Evolutionary conservation across 495 filamentous ascomycete species (phyloP), one percentile per base, ranked within the genome.

Genomic region (Neurospora sp.): DNA sequence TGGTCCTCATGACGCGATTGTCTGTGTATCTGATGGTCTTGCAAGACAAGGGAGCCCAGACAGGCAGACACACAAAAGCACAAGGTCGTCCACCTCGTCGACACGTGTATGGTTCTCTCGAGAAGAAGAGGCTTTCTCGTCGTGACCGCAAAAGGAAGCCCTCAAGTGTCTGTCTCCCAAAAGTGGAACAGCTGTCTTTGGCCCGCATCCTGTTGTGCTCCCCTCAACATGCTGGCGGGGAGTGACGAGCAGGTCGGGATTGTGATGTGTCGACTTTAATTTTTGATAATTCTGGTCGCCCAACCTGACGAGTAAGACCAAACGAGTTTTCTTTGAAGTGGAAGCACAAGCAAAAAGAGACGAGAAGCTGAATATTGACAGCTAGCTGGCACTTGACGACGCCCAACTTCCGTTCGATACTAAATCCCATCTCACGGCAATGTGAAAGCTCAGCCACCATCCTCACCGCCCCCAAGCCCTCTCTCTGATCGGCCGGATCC

Each of bases 381-480:
- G 69, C 69, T 70, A 71, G 71, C 72, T 71, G 40, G 68, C 42
- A 65, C 71, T 72, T 59, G 69, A 44, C 73, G 69, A 75, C 78
- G 77, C 77, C 75, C 74, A 75, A 73, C 41, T 40, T 17, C 69
- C 70, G 69, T 53, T 61, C 40, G 70, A 61, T 69, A 42, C 31
- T 59, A 22, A 16, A 31, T 59, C 48, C 31, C 48, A 61, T 61
- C 53, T 61, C 22, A 61, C 12, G 53, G 53, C 53, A 61, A 61
- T 61, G 53, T 61, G 53, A 31, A 61, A 65, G 69, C 78, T 79
- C 75, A 80, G 79, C 79, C 79, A 78, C 78, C 73, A 61, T 71
- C 74, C 74, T 78, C 79, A 80, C 79, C 76, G 77, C 78, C 76
- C 77, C 78, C 70, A 71, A 71, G 70, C 70, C 65, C 65, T 65